Percentiles rank a stretch among this genome's conserved stretches.
These are phyloP conservation scores for Inga oerstediana DNA, from an alignment of 306 rosid genomes.

Conservation along the genomic window DNA sequence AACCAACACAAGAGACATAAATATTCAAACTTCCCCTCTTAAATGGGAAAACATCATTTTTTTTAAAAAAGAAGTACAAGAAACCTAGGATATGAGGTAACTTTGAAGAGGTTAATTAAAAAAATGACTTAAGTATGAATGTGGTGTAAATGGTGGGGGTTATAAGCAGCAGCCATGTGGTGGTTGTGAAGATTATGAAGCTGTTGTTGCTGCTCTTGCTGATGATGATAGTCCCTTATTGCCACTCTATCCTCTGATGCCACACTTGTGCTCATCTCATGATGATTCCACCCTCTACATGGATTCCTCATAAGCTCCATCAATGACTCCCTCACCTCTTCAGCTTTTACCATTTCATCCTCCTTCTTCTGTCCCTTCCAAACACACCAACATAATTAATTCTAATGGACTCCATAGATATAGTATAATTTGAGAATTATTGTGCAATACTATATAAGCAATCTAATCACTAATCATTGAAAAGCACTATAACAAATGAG, in stretches of 20 bases:
- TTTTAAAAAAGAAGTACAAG: not conserved
- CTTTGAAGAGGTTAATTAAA: not conserved
- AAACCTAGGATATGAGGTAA: not conserved
- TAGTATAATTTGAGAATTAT: too few species aligned
- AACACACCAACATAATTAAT: not conserved
- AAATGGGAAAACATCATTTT: not conserved
- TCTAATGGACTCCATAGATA: not conserved
- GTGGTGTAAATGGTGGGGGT: conserved; percentile 46
- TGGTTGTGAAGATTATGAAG: conserved; percentile 47
- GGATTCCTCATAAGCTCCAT: conserved; percentile 75
- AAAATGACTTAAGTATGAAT: conserved; percentile 38
- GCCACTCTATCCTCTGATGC: conserved; percentile 38
- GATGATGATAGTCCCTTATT: conserved; percentile 44
- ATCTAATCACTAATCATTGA: too few species aligned
- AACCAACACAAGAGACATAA: not conserved
- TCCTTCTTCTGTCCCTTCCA: conserved; percentile 63
- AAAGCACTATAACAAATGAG: too few species aligned
- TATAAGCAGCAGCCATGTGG: conserved; percentile 44
- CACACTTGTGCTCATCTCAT: conserved; percentile 44
- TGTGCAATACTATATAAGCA: too few species aligned
- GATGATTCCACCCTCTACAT: conserved; percentile 41
- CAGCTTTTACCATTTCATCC: conserved; percentile 71
- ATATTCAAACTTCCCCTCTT: not conserved
- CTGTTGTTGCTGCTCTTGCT: conserved; percentile 2
- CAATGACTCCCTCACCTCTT: conserved; percentile 73